These are phyloP conservation scores for Nakazawaea holstii DNA, from an alignment of 805 yeast species.

Conservation along the genomic window DNA sequence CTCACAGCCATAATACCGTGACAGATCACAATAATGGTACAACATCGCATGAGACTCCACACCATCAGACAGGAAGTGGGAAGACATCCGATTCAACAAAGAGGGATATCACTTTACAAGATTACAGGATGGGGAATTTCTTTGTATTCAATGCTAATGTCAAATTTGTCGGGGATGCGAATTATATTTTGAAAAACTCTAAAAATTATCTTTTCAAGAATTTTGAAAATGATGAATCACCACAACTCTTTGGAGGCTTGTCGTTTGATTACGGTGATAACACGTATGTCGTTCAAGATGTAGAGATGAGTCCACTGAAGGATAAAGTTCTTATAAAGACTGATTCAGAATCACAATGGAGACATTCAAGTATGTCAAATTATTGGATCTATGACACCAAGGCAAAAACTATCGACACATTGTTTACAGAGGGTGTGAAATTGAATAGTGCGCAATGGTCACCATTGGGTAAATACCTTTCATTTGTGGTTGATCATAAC, in stretches of 20 bases:
- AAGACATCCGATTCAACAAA: constrained; percentile 3
- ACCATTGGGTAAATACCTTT: constrained; percentile 49
- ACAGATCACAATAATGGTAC: neutral
- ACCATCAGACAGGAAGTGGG: neutral
- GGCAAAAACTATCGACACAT: constrained; percentile 25
- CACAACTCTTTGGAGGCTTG: constrained; percentile 23
- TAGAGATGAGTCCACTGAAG: constrained; percentile 39
- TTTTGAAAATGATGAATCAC: constrained; percentile 23
- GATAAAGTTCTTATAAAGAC: constrained; percentile 52
- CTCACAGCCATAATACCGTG: neutral
- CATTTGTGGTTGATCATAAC: constrained; percentile 53
- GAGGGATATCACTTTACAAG: constrained; percentile 21
- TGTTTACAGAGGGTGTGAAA: constrained; percentile 15
- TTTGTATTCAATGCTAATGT: constrained; percentile 19
- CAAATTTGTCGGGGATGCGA: constrained; percentile 21
- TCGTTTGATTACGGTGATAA: constrained; percentile 37
- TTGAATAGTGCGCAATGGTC: constrained; percentile 52
- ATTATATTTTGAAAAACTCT: constrained; percentile 17
- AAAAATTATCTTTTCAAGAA: constrained; percentile 16
- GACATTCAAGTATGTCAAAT: constrained; percentile 61
- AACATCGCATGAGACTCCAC: constrained; percentile 9
- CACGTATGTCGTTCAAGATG: constrained; percentile 32
- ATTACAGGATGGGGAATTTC: constrained; percentile 23
- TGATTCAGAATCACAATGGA: constrained; percentile 45
- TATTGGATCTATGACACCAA: constrained; percentile 59